Base-by-base conservation (phyloP, 495 filamentous ascomycete species). In the Hamigera avellanea region DNA sequence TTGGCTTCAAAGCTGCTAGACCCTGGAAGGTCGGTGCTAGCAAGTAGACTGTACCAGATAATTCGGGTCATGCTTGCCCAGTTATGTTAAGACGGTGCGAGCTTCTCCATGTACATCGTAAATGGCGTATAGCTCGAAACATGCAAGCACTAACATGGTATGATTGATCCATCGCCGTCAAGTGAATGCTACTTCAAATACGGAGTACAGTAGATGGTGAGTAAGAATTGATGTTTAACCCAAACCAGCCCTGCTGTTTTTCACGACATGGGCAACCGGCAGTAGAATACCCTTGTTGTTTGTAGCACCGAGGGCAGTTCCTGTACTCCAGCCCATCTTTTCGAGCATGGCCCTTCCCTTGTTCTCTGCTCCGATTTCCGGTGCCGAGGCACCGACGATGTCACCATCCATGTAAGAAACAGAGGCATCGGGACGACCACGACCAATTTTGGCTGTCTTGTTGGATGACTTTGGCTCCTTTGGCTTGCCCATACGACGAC, bases 301-400 rank as follows among this genome's bases (percentile, higher is more conserved):
- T 8, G 67, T 47, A 3, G 81, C 72, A 28, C 91, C 91, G n/a
- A 99, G 67, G 6, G 79, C 81, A 56, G 79, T 96, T 3, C 91
- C 91, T 31, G 73, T 78, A 41, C 70, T 81, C 85, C 93, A 99
- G 13, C 91, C 91, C 91, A 96, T 96, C 62, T 89, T 96, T 57
- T 95, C 87, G 36, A 99, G 53, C 81, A 99, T 86, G 2, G 76
- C 77, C 29, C 85, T 71, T 14, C 91, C 91, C 45, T 70, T 80
- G 42, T 95, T 99, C 32, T 83, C 86, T 2, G 59, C 66, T 1
- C 85, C 84, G 17, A 99, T 66, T 55, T 93, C 89, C 2, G 84
- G 80, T 0, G 88, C 91, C 21, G 73, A 70, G 8, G 71, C 84
- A 28, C 89, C 91, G 14, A 95, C 87, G 29, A 93, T 61, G 39